Percentiles rank a stretch among this genome's conserved stretches.
These are phyloP conservation scores for Rhizopogon roseolus DNA, from an alignment of 768 basidiomycete species.

Conservation along the genomic window DNA sequence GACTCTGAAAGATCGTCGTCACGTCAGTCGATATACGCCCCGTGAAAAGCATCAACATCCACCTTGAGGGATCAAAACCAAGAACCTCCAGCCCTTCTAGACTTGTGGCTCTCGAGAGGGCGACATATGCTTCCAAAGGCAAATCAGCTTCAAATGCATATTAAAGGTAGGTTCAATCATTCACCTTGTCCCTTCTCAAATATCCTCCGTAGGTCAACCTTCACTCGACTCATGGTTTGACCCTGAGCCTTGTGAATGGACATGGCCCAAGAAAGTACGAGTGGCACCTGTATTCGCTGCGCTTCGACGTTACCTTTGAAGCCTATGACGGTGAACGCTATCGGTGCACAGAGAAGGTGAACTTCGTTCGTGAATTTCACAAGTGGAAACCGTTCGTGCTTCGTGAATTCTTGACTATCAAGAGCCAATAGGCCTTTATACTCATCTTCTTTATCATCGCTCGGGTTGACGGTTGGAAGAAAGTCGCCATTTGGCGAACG, in stretches of 20 bases:
- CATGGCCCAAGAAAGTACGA: constrained; percentile 96
- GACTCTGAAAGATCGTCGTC: constrained; percentile 20
- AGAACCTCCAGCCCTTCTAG: constrained; percentile 36
- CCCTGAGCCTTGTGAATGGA: constrained; percentile 98
- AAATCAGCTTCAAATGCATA: background rate
- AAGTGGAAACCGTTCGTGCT: constrained; percentile 25
- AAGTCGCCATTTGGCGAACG: constrained; percentile 4
- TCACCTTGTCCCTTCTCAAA: constrained; percentile 78
- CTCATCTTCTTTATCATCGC: background rate
- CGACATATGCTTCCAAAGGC: constrained; percentile 25
- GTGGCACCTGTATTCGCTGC: constrained; percentile 53
- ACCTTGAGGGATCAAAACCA: constrained; percentile 31
- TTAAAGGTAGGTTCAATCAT: background rate
- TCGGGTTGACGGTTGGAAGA: background rate
- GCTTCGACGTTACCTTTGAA: constrained; percentile 30
- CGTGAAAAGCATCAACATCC: background rate
- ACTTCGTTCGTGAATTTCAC: constrained; percentile 30
- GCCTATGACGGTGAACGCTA: constrained; percentile 30
- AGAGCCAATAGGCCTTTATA: constrained; percentile 14
- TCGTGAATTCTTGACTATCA: constrained; percentile 8
- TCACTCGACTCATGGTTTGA: constrained; percentile 90
- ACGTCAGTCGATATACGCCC: background rate
- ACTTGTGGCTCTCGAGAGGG: constrained; percentile 35
- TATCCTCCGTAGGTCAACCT: constrained; percentile 84
- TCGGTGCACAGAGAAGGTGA: constrained; percentile 25